Base-by-base conservation (phyloP, 2,329 filamentous ascomycete genomes). In the Fusarium piperis region DNA sequence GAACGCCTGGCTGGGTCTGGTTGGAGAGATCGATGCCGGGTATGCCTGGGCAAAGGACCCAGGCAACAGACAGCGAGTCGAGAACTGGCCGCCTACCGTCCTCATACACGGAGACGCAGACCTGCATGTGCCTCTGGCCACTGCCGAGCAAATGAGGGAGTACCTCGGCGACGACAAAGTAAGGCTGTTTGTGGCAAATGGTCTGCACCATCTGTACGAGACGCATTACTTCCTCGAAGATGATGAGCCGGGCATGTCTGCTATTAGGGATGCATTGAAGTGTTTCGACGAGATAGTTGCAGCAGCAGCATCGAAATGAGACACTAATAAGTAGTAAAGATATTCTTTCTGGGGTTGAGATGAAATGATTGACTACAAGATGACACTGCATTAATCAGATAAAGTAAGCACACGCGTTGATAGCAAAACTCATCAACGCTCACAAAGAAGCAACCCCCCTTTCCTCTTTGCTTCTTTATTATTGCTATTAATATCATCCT, bases 101-200 rank as follows among this genome's bases (percentile, higher is more conserved):
- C 74, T 82, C 32, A 76, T 81, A 15, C 80, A 81, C 10, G 80
- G 80, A 0, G 70, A 79, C 18, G 62, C 59, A 1, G 80, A 81
- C 58, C 28, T 55, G 4, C 76, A 77, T 46, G 78, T 81, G 2
- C 75, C 77, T 13, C 36, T 78, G 11, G 74, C 62, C 9, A 75
- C 81, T 18, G 80, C 76, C 46, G 61, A 68, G 20, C 52, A 74
- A 57, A 77, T 81, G 71, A 68, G 70, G 8, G 64, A 77, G 4
- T 64, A 44, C 6, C 65, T 81, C 2, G 78, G 77, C 0, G 32
- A 65, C 3, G 72, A 73, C 15, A 81, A 70, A 56, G 78, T 77
- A 15, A 72, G 65, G 30, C 44, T 79, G 5, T 75, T 78, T 53
- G 59, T 79, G 15, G 76, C 76, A 1, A 38, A 74, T 10, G 78